Evolutionary conservation across 2,329 filamentous ascomycete species (phyloP), one percentile per base, ranked within the genome.

Genomic region (Microthyrium microscopicum): DNA sequence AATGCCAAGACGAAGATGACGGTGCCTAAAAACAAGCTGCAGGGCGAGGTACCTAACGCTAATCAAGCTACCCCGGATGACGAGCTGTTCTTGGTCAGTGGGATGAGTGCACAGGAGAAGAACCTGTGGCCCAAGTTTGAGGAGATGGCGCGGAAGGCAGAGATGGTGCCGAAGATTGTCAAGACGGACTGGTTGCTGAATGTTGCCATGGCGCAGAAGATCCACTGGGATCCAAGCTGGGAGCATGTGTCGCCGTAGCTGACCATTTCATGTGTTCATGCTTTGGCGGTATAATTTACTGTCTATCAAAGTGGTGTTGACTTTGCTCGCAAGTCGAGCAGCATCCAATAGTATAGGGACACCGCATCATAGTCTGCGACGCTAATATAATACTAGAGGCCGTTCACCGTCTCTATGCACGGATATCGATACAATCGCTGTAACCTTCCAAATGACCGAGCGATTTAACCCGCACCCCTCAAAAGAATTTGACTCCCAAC

Each of bases 401-500:
- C n/a, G n/a, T n/a, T n/a, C n/a, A n/a, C n/a, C n/a, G n/a, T n/a
- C n/a, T n/a, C n/a, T n/a, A n/a, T n/a, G n/a, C n/a, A n/a, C n/a
- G n/a, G n/a, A n/a, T n/a, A n/a, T n/a, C n/a, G n/a, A n/a, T n/a
- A n/a, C n/a, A n/a, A n/a, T n/a, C n/a, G n/a, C n/a, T n/a, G n/a
- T n/a, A n/a, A n/a, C n/a, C n/a, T n/a, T n/a, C n/a, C n/a, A n/a
- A n/a, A n/a, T n/a, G n/a, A n/a, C n/a, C n/a, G n/a, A n/a, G n/a
- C n/a, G n/a, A n/a, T n/a, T n/a, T n/a, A n/a, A n/a, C n/a, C n/a
- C 22, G 22, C 12, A 9, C 22, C 17, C 20, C 20, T 75, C 61
- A 94, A 52, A 95, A 95, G 61, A 98, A 95, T 61, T 98, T 98
- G 42, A 95, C 83, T 47, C 89, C 89, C 48, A 80, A 73, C 39